phyloP scores from a whole-genome alignment of 2,329 filamentous ascomycete species.

The Penicillium brevicompactum region DNA sequence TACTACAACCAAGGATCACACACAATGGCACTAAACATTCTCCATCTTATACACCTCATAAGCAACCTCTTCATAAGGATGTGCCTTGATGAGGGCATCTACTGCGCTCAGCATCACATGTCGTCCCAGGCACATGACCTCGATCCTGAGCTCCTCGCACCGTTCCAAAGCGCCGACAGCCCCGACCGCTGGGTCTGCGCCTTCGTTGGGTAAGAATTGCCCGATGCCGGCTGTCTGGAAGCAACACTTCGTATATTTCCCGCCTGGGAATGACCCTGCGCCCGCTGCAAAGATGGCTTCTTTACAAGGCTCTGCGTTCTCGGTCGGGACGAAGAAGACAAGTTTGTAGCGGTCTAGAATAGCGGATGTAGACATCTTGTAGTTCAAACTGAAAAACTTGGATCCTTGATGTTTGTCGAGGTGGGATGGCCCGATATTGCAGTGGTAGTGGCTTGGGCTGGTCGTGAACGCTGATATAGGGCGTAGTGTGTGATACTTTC shows the following conservation, averaged over 20 bases:
- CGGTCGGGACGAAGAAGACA: slow-evolving; percentile 46
- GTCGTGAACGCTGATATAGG: background rate
- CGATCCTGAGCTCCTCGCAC: slow-evolving; percentile 47
- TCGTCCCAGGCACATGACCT: slow-evolving; percentile 46
- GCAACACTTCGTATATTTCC: slow-evolving; percentile 43
- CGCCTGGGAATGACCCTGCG: slow-evolving; percentile 44
- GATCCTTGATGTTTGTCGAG: background rate
- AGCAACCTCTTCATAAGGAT: slow-evolving; percentile 50
- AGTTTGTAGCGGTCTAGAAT: slow-evolving; percentile 42
- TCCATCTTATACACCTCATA: slow-evolving; percentile 50
- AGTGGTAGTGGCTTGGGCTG: background rate
- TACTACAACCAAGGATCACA: background rate
- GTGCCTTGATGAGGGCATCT: slow-evolving; percentile 42
- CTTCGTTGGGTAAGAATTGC: slow-evolving; percentile 45
- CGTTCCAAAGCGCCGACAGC: slow-evolving; percentile 40
- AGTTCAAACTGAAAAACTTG: background rate
- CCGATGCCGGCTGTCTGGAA: slow-evolving; percentile 45
- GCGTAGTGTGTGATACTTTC: background rate
- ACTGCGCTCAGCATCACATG: slow-evolving; percentile 43
- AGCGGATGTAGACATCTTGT: slow-evolving; percentile 27
- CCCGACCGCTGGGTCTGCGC: slow-evolving; percentile 46
- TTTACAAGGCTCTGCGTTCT: slow-evolving; percentile 43
- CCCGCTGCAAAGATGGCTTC: slow-evolving; percentile 46
- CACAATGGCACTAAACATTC: slow-evolving; percentile 31
- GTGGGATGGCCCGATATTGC: background rate